Base-by-base conservation (phyloP, 768 basidiomycete species). In the Tephrocybe sp. region DNA sequence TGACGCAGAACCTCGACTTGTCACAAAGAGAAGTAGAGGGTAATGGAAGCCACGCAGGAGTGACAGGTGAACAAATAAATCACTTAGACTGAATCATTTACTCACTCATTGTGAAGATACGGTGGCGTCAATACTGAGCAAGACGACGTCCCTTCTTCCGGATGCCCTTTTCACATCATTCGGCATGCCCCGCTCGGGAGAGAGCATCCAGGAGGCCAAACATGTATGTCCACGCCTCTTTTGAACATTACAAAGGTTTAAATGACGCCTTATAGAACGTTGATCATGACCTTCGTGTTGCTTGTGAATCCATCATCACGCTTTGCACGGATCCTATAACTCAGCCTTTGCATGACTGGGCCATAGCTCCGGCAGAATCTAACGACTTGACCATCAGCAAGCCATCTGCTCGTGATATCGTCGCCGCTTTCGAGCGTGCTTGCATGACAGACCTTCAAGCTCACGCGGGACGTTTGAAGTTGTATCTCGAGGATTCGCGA, bases 291-390 rank as follows among this genome's bases (percentile, higher is more conserved):
- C 80, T 97, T 23, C 90, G 92, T 60, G 73, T 74, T 15, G 86
- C 84, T 0, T 98, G 94, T 68, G 92, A 95, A 69, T 81, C 83
- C 33, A 77, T 92, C 30, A 95, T 98, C 49, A 67, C 74, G 3
- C 67, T 78, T 12, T 84, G 84, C 53, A 75, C 83, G 7, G 68
- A 73, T 31, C 64, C 73, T 0, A 75, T 89, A 21, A 82, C 82
- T 34, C 69, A 71, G 3, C 78, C 86, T 0, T 64, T 94, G 15
- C 79, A 73, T 25, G 61, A 70, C 16, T 94, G 91, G 83, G 50
- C 50, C 23, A 48, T 50, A 24, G 51, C 42, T 49, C 56, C 53
- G 39, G 18, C 42, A 29, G 24, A 36, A 24, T 22, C n/a, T 33
- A 44, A 33, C 51, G 34, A 5, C 10, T 6, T n/a, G 16, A 5